Evolutionary conservation across 257 asterid genomes (phyloP), one percentile per base, ranked within the genome.

Genomic region (Capsicum baccatum): DNA sequence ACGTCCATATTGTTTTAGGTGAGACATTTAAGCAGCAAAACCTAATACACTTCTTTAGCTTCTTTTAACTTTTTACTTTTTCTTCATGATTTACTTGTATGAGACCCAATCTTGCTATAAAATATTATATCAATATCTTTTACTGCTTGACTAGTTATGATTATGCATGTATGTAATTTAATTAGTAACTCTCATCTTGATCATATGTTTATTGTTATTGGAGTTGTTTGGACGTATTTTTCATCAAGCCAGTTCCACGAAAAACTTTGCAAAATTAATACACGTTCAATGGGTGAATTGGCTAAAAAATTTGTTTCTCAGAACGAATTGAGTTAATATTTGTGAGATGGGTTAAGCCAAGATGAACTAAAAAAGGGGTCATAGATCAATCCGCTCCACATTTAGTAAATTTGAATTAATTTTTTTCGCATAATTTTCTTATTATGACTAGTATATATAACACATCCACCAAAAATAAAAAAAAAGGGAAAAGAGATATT

Each of bases 1-100:
- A 83, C 71, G 83, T 89, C 85, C 83, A 81, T 86, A 52, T 71
- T 73, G 69, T 73, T 87, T 87, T 86, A 83, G 90, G 86, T 86
- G 88, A 26, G 81, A 52, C 48, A 8, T 52, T 74, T 74, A 5
- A 6, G 69, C 15, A 47, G 48, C 55, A 79, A 44, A 68, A 82
- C 66, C 82, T 83, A 67, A 67, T 87, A 35, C 82, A 69, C 81
- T 68, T 33, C 5, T 59, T 59, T 8, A 17, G 12, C 66, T 59
- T 59, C 37, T 5, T 70, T 70, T 70, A 44, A 9, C 35, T 70
- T 44, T 44, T 17, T 44, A 15, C 79, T 5, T 16, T 16, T 71
- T 17, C 57, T 2, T 17, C 57, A 71, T n/a, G 0, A 71, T 44
- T 71, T 44, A 71, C 57, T 69, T 39, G 33, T 42, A 39, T 26